phyloP scores from a whole-genome alignment of 495 filamentous ascomycete genomes.

The Podospora tetraspora region DNA sequence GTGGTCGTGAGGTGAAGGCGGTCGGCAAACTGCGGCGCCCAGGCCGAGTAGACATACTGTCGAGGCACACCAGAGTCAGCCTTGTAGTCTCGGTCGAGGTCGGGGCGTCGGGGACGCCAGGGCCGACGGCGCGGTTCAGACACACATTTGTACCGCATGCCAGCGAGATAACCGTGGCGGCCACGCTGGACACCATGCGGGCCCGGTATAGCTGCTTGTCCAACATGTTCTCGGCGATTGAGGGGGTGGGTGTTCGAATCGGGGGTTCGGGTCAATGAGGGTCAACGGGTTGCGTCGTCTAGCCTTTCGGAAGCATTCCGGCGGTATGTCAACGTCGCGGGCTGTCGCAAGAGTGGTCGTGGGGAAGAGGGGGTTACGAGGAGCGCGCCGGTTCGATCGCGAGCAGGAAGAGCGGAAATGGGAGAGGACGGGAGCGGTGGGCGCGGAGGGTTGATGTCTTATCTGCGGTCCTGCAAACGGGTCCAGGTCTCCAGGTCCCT shows the following conservation, averaged over 20 bases:
- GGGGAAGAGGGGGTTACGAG: not conserved
- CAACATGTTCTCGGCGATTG: constrained; percentile 20
- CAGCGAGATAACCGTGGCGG: constrained; percentile 78
- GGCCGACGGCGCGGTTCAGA: not conserved
- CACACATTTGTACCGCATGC: constrained; percentile 88
- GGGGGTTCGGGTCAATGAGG: not conserved
- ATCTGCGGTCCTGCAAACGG: constrained; percentile 2
- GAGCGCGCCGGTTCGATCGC: not conserved
- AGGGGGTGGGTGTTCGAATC: not conserved
- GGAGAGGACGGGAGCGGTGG: not conserved
- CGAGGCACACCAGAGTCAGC: constrained; percentile 14
- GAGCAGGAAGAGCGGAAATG: constrained; percentile 1
- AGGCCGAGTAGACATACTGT: constrained; percentile 98
- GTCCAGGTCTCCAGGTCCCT: constrained; percentile 7
- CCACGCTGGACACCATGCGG: constrained; percentile 72
- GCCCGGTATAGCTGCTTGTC: constrained; percentile 43
- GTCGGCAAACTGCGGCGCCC: constrained; percentile 91
- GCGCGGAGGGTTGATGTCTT: constrained; percentile 9
- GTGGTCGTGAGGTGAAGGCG: constrained; percentile 81
- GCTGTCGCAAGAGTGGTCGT: not conserved
- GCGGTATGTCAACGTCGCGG: not conserved
- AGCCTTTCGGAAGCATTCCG: constrained; percentile 9
- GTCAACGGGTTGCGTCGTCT: not conserved
- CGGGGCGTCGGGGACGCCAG: not conserved
- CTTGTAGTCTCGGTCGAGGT: not conserved